Conservation (phyloP, 225 moss, liverwort and hornwort species). For the Sphagnum tenellum region DNA sequence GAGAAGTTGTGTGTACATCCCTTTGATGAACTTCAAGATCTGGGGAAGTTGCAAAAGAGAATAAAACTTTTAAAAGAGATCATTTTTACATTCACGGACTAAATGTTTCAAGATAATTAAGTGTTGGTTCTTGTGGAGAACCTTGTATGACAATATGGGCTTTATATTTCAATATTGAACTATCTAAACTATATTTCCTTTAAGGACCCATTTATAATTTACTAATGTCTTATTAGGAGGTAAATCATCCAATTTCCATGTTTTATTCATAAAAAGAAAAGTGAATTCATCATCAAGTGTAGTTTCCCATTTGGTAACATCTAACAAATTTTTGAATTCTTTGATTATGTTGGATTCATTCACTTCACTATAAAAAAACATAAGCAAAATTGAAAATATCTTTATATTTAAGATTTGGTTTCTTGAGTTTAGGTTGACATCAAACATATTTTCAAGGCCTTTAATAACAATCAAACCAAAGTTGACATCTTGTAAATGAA, state of each 20-base stretch:
- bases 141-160: background rate
- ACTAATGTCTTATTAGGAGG: background rate
- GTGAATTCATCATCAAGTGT: background rate
- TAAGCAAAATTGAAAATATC: background rate
- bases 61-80: too few relatives aligned
- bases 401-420: background rate
- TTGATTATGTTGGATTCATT: background rate
- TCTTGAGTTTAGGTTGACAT: background rate
- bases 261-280: background rate
- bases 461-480: too few relatives aligned
- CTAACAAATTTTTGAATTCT: background rate
- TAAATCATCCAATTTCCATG: background rate
- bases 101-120: constrained; percentile 2
- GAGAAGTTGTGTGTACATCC: constrained; percentile 1
- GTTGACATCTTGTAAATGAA: too few relatives aligned
- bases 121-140: background rate
- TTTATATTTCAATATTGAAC: background rate
- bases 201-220: background rate
- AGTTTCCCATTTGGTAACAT: background rate
- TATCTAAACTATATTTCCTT: background rate
- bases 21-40: background rate
- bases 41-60: background rate
- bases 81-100: background rate
- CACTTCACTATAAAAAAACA: background rate
- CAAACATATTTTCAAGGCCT: background rate